Conservation (phyloP, 805 yeast genomes). For the Peterozyma toletana region DNA sequence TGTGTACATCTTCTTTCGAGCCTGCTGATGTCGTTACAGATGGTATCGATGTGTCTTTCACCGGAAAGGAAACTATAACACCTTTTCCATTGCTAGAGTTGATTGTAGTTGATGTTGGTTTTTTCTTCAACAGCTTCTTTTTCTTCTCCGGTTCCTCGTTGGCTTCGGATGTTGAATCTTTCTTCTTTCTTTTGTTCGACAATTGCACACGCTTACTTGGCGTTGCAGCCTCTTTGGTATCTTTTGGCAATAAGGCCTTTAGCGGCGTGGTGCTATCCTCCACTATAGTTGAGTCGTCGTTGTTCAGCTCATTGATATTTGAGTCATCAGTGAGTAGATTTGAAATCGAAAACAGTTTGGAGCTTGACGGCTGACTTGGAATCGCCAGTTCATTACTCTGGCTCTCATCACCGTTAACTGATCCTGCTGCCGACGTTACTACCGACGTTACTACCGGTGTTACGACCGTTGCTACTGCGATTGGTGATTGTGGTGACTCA, state of each 20-base stretch:
- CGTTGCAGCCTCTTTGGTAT: neutral
- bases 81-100: neutral
- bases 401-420: neutral
- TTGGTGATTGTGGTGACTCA: neutral
- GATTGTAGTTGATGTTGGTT: neutral
- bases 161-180: neutral
- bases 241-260: too few relatives aligned
- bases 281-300: too few relatives aligned
- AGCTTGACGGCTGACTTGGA: neutral
- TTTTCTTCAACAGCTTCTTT: neutral
- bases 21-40: neutral
- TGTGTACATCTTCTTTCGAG: neutral
- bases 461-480: neutral
- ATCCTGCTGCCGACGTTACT: neutral
- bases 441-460: too few relatives aligned
- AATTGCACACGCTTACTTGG: conserved; percentile 5
- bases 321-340: neutral
- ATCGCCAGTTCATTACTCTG: neutral
- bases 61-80: too few relatives aligned
- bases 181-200: conserved; percentile 5
- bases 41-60: too few relatives aligned
- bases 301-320: neutral
- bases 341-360: neutral
- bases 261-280: too few relatives aligned
- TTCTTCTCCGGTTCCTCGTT: neutral